Base-by-base conservation (phyloP, 768 basidiomycete species). In the Agrocybe pediades region DNA sequence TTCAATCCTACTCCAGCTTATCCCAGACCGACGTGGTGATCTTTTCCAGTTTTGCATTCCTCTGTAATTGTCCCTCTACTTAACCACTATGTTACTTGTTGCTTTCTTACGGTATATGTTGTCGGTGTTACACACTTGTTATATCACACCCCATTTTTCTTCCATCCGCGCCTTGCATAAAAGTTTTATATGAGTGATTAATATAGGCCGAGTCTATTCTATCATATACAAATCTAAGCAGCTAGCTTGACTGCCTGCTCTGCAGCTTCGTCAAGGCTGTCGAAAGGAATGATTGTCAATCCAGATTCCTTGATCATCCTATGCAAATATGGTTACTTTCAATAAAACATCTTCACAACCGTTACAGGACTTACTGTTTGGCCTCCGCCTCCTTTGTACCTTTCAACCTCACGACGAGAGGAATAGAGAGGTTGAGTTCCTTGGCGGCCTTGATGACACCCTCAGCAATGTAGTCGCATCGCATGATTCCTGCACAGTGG, bases 391-490 rank as follows among this genome's bases (percentile, higher is more conserved):
- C 96, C 74, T 95, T 99, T 17, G 95, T 99, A 46, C 97, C 97
- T 74, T 99, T 97, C 59, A 99, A 77, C 58, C 97, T 82, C 36
- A 99, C 97, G 57, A 99, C 84, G 44, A 99, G 71, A 43, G 97
- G 97, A 54, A 98, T 88, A 7, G 71, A 82, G 53, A 99, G 72
- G 40, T 84, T 73, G 40, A 99, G 81, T 68, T 98, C 97, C 71
- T 91, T 92, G 24, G 95, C 93, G 19, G 97, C 97, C 62, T 92
- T 94, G 75, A 99, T 99, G 67, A 98, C 96, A 72, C 97, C 97
- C 71, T 96, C 94, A 2, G 94, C 94, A 63, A 95, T 95, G 68
- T 95, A 95, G 68, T 99, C 97, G 65, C 97, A 99, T 66, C 97
- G 87, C 97, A 99, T 99, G 75, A 98, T 99, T 66, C 90, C 86